Evolutionary conservation across 2,329 filamentous ascomycete genomes (phyloP), one percentile per base, ranked within the genome.

Genomic region (Teratosphaeria destructans): DNA sequence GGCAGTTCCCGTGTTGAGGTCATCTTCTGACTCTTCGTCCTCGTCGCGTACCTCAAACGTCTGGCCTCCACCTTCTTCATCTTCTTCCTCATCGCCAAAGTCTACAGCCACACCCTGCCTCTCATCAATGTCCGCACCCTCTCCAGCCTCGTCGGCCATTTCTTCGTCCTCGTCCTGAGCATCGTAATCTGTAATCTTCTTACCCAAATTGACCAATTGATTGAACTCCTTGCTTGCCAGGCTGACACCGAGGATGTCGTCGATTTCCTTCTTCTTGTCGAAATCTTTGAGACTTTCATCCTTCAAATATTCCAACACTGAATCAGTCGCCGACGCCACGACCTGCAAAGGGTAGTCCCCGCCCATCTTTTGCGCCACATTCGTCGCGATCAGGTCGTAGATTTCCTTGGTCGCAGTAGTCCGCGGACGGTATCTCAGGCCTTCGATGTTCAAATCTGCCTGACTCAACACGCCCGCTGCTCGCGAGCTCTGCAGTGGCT

Each of bases 171-270:
- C 94, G 65, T 97, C 93, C 72, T 97, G 91, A 47, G 89, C 89
- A 74, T 97, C 89, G 74, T 97, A 99, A 73, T 99, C 94, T 56
- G 94, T 99, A 64, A 99, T 96, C 77, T 99, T 99, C 79, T 99
- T 99, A 64, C 92, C 90, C 52, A 99, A 78, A 71, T 96, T 99
- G 59, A 97, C 86, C 65, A 99, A 78, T 76, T 97, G 93, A 71
- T 97, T 97, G 78, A 97, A 99, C 73, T 96, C 87, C 72, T 96
- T 95, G 1, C 90, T 84, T 55, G 82, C 86, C 78, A 96, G 83
- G 0, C 85, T 85, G 39, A 82, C 82, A n/a, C 93, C 94, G 52
- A 99, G 75, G 61, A 97, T 85, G 65, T 97, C 94, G 68, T 99
- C 94, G 52, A 97, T 85, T 73, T 96, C 91, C 76, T 92, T 96